A percentile compares a stretch with the other conserved stretches of the same genome.
Evolutionary conservation across 116 monocot species (phyloP).

Genomic region (Zostera marina): DNA sequence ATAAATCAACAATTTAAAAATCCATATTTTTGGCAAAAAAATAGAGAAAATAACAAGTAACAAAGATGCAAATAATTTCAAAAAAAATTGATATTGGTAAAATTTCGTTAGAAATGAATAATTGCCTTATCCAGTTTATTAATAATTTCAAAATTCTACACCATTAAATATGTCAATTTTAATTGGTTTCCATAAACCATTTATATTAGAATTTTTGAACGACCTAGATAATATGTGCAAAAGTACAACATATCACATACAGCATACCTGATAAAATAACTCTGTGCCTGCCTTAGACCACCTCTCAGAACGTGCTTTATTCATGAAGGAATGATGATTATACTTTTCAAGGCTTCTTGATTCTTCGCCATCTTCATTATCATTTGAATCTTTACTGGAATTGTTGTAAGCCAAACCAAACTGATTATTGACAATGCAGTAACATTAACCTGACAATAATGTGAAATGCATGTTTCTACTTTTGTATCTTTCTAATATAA

Average conservation of each 20-base stretch:
- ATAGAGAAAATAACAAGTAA: background rate
- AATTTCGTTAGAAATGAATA: too few relatives aligned
- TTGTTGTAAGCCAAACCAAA: background rate
- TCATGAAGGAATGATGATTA: constrained; percentile 74
- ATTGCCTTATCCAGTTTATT: too few relatives aligned
- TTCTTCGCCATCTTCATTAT: constrained; percentile 12
- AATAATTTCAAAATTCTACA: too few relatives aligned
- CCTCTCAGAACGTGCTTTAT: constrained; percentile 9
- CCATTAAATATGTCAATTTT: too few relatives aligned
- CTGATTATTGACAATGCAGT: background rate
- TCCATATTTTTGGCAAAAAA: background rate
- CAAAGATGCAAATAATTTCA: too few relatives aligned
- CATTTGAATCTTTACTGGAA: background rate
- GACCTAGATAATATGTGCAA: background rate
- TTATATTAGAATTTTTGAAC: background rate
- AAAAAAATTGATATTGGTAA: too few relatives aligned
- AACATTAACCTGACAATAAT: background rate
- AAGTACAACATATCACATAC: background rate
- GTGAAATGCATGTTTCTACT: too few relatives aligned
- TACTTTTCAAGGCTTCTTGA: constrained; percentile 9
- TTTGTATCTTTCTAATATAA: too few relatives aligned
- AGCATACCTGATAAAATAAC: constrained; percentile 53
- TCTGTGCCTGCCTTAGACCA: constrained; percentile 76
- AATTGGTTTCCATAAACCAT: too few relatives aligned
- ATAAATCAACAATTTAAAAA: background rate